A percentile compares a stretch with the other conserved stretches of the same genome.
Conservation (phyloP, 495 filamentous ascomycete species). For the Penicillium chermesinum region DNA sequence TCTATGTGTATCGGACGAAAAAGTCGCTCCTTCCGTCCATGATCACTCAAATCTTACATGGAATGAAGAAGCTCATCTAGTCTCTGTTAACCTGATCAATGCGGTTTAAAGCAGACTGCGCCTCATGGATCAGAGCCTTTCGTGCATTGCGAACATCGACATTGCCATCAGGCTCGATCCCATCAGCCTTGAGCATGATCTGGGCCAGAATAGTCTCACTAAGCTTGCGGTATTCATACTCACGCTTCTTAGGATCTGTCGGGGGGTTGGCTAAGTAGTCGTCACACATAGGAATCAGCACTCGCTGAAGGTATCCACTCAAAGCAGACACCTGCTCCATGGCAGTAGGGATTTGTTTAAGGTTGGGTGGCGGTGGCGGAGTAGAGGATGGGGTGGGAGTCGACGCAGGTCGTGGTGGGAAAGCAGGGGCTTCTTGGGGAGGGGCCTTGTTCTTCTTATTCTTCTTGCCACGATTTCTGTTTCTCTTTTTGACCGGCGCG, state of each 20-base stretch:
- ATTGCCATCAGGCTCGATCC: constrained; percentile 68
- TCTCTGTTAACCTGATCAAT: constrained; percentile 48
- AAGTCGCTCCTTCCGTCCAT: no score
- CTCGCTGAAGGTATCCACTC: constrained; percentile 57
- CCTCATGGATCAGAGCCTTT: constrained; percentile 70
- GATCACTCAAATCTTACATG: not conserved
- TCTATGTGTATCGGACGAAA: not conserved
- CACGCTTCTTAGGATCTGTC: constrained; percentile 60
- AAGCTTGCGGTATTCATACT: constrained; percentile 73
- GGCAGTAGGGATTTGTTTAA: constrained; percentile 37
- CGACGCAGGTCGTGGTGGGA: constrained; percentile 13
- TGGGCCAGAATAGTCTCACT: constrained; percentile 81
- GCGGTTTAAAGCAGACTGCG: constrained; percentile 58
- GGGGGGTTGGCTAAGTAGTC: constrained; percentile 64
- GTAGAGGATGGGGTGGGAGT: constrained; percentile 19
- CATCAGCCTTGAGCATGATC: constrained; percentile 79
- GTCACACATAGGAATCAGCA: constrained; percentile 61
- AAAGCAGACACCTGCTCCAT: constrained; percentile 71
- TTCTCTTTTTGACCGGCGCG: constrained; percentile 25
- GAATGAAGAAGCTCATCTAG: constrained; percentile 8
- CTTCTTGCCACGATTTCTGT: constrained; percentile 35
- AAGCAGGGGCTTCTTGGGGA: constrained; percentile 15
- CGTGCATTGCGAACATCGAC: constrained; percentile 57
- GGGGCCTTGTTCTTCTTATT: constrained; percentile 38
- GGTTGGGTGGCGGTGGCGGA: constrained; percentile 35